These are phyloP conservation scores for Fraxinus velutina DNA, from an alignment of 305 asterid species.

Conservation along the genomic window DNA sequence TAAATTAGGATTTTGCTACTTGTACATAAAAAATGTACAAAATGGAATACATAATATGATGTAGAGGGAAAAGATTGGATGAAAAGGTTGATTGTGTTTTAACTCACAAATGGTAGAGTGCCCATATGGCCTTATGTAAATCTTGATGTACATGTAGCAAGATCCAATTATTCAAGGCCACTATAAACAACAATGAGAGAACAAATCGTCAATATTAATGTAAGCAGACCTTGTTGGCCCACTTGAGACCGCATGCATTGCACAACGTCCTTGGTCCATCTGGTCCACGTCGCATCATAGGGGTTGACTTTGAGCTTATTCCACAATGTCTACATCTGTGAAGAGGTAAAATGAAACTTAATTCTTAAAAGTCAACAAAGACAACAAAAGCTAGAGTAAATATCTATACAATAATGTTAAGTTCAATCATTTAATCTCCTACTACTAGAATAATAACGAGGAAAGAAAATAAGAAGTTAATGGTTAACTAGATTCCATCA, in stretches of 20 bases:
- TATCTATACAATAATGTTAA: not conserved
- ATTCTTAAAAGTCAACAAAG: conserved; percentile 13
- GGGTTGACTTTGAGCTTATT: conserved; percentile 77
- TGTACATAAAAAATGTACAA: too few species aligned
- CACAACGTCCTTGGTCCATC: conserved; percentile 88
- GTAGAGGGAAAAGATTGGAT: too few species aligned
- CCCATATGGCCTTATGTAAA: too few species aligned
- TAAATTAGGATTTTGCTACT: too few species aligned
- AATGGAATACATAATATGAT: too few species aligned
- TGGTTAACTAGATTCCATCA: conserved; percentile 15
- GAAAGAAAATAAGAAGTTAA: conserved; percentile 1
- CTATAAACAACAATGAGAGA: not conserved
- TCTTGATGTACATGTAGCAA: too few species aligned
- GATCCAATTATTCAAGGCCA: not conserved
- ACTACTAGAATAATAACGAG: conserved; percentile 1
- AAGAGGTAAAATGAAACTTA: conserved; percentile 17
- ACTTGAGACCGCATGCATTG: conserved; percentile 92
- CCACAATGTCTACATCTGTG: conserved; percentile 82
- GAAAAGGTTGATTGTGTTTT: too few species aligned
- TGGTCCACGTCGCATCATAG: conserved; percentile 99
- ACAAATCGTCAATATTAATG: not conserved
- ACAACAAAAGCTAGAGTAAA: not conserved
- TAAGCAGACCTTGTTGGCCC: conserved; percentile 88
- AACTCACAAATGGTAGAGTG: too few species aligned
- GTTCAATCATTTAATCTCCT: not conserved